Evolutionary conservation across 2,329 filamentous ascomycete species (phyloP).

Genomic region (Stachybotrys echinatus): DNA sequence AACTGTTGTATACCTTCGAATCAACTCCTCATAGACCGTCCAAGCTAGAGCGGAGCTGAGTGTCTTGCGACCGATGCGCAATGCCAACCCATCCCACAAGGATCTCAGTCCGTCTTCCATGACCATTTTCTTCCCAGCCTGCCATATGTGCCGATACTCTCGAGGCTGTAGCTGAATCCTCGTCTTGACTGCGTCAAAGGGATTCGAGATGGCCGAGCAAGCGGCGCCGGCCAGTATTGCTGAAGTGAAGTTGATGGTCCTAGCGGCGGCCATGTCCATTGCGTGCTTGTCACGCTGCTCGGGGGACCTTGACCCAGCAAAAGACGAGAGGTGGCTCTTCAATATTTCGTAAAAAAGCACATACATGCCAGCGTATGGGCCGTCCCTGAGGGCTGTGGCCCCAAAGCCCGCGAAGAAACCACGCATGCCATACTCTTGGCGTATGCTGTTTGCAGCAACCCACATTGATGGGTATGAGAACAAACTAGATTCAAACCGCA

Average conservation of each 20-base stretch:
- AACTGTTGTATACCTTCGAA: constrained; percentile 49
- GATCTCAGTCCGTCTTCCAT: constrained; percentile 73
- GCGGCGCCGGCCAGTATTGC: constrained; percentile 75
- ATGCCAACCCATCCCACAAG: constrained; percentile 77
- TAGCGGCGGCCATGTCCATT: constrained; percentile 27
- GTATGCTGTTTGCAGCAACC: constrained; percentile 69
- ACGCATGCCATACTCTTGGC: constrained; percentile 63
- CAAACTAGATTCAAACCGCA: constrained; percentile 84
- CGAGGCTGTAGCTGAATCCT: constrained; percentile 84
- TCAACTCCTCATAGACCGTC: constrained; percentile 94
- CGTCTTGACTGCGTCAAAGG: constrained; percentile 95
- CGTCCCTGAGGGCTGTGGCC: constrained; percentile 86
- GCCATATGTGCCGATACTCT: constrained; percentile 76
- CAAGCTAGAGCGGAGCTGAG: constrained; percentile 92
- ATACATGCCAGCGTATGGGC: constrained; percentile 94
- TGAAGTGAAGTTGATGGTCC: constrained; percentile 80
- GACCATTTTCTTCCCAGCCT: constrained; percentile 73
- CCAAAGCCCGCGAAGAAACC: constrained; percentile 95
- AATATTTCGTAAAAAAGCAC: constrained; percentile 88
- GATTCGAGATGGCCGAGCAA: constrained; percentile 88
- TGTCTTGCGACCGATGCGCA: constrained; percentile 88
- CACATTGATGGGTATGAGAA: constrained; percentile 78
- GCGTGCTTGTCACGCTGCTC: not conserved
- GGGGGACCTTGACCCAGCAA: constrained; percentile 9
- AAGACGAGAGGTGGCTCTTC: constrained; percentile 53